Conservation (phyloP, 2,329 filamentous ascomycete species). For the Aspergillus udagawae region DNA sequence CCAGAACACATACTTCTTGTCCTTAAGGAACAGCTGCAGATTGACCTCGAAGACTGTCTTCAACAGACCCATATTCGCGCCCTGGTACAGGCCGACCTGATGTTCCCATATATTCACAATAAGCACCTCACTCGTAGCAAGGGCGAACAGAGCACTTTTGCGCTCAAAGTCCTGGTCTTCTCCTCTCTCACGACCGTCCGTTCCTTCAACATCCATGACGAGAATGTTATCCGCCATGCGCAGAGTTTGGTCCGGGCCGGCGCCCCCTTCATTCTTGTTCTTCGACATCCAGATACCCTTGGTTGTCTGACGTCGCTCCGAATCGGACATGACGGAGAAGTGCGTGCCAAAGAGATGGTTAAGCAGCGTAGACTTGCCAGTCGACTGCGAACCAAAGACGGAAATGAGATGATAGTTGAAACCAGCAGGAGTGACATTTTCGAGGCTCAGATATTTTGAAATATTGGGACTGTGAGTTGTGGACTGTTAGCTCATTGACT, state of each 20-base stretch:
- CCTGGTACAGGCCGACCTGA: slow-evolving; percentile 95
- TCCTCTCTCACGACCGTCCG: slow-evolving; percentile 89
- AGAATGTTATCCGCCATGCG: slow-evolving; percentile 95
- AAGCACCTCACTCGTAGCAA: slow-evolving; percentile 95
- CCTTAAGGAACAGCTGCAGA: slow-evolving; percentile 91
- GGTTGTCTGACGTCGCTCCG: slow-evolving; percentile 89
- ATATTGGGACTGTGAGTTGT: slow-evolving; percentile 60
- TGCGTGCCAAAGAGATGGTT: slow-evolving; percentile 94
- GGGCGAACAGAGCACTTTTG: slow-evolving; percentile 93
- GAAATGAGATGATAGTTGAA: slow-evolving; percentile 99
- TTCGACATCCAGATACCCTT: slow-evolving; percentile 99
- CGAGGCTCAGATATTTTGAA: slow-evolving; percentile 73
- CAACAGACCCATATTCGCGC: slow-evolving; percentile 95
- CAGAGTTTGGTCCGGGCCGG: slow-evolving; percentile 34
- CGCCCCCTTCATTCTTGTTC: slow-evolving; percentile 65
- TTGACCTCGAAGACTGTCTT: slow-evolving; percentile 99
- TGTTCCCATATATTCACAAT: slow-evolving; percentile 99
- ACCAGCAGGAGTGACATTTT: slow-evolving; percentile 77
- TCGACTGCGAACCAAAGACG: slow-evolving; percentile 97
- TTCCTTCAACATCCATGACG: slow-evolving; percentile 99
- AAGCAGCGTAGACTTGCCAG: slow-evolving; percentile 93
- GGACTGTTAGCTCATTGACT: slow-evolving; percentile 8
- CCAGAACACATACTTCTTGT: slow-evolving; percentile 67
- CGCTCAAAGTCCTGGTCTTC: slow-evolving; percentile 99
- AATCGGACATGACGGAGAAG: slow-evolving; percentile 97